These are phyloP conservation scores for Cyclanthera cordifolia DNA, from an alignment of 306 rosid species.

Conservation along the genomic window DNA sequence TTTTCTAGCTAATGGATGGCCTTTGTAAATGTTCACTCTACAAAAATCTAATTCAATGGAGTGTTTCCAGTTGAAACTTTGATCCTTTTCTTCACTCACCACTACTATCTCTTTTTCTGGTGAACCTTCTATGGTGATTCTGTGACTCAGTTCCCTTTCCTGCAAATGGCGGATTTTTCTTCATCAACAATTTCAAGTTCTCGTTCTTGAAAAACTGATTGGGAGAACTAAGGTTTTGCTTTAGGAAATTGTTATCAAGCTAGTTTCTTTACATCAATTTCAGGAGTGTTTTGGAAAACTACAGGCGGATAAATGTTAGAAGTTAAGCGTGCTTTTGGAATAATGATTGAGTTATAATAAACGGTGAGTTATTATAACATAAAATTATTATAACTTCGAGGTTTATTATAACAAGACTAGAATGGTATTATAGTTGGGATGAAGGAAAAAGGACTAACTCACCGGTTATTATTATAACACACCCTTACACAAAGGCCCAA, in stretches of 20 bases:
- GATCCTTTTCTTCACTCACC: constrained; percentile 23
- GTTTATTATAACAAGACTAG: too few relatives aligned
- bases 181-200: constrained; percentile 13
- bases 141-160: constrained; percentile 46
- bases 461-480: too few relatives aligned
- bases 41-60: constrained; percentile 18
- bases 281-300: not conserved
- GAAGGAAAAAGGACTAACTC: too few relatives aligned
- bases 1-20: constrained; percentile 52
- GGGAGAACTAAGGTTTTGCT: not conserved
- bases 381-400: too few relatives aligned
- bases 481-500: too few relatives aligned
- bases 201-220: not conserved
- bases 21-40: constrained; percentile 69
- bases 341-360: too few relatives aligned
- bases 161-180: constrained; percentile 12
- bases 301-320: not conserved
- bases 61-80: constrained; percentile 21
- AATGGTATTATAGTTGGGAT: too few relatives aligned
- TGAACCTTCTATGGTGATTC: constrained; percentile 33
- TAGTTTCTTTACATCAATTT: not conserved
- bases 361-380: too few relatives aligned
- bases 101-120: constrained; percentile 18
- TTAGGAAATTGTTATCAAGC: not conserved
- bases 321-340: too few relatives aligned